These are phyloP conservation scores for Tephrocybe sp. DNA, from an alignment of 768 basidiomycete species.

Conservation along the genomic window DNA sequence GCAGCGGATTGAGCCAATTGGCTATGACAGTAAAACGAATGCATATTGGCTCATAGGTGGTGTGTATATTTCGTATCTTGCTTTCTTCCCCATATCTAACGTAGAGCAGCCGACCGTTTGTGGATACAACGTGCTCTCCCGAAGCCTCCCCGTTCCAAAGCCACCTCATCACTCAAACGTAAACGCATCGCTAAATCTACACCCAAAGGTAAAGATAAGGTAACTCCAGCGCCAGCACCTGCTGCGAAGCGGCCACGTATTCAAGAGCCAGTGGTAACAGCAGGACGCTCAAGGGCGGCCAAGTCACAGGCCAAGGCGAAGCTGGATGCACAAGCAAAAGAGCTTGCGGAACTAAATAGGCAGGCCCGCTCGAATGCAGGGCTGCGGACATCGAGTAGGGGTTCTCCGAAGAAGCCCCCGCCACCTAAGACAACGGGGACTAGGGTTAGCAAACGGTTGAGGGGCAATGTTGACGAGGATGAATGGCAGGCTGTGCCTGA, in stretches of 20 bases:
- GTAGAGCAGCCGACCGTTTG: slow-evolving; percentile 64
- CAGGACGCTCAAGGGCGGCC: slow-evolving; percentile 59
- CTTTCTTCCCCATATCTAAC: not conserved
- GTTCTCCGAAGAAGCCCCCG: slow-evolving; percentile 21
- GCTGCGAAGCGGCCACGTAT: slow-evolving; percentile 23
- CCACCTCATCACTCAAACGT: slow-evolving; percentile 41
- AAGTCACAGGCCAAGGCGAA: slow-evolving; percentile 72
- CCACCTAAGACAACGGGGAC: slow-evolving; percentile 45
- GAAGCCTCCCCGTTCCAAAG: slow-evolving; percentile 17
- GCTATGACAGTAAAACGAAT: slow-evolving; percentile 76
- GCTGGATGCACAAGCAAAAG: slow-evolving; percentile 67
- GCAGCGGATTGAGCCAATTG: slow-evolving; percentile 84
- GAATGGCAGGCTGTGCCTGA: slow-evolving; percentile 82
- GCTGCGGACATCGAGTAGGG: slow-evolving; percentile 11
- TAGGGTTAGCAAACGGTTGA: slow-evolving; percentile 64
- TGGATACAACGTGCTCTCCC: slow-evolving; percentile 78
- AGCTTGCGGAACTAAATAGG: slow-evolving; percentile 61
- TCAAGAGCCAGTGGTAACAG: slow-evolving; percentile 10
- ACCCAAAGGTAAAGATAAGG: slow-evolving; percentile 15
- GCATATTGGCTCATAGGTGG: slow-evolving; percentile 87
- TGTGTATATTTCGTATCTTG: slow-evolving; percentile 30
- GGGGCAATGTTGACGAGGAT: slow-evolving; percentile 58
- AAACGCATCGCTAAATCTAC: slow-evolving; percentile 27
- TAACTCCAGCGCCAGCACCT: slow-evolving; percentile 10
- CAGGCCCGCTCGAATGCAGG: slow-evolving; percentile 28